Evolutionary conservation across 176 grass and related monocot species (phyloP).

Genomic region (Musa troglodytarum): DNA sequence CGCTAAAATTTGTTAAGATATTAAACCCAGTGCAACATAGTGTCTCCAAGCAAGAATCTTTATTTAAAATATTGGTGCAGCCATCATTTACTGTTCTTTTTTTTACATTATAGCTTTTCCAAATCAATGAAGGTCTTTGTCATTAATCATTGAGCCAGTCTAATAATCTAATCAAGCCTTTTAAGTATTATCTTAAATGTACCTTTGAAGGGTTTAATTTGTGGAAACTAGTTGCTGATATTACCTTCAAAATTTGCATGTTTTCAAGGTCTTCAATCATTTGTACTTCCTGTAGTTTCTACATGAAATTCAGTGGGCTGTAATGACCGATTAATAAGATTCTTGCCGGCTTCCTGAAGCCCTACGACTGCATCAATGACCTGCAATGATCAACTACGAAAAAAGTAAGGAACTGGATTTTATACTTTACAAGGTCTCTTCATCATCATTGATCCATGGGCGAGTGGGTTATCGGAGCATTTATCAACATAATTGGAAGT

Average conservation of each 20-base stretch:
- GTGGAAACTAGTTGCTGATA: background rate
- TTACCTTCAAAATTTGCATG: background rate
- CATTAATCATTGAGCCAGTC: too few relatives aligned
- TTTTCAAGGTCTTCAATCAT: background rate
- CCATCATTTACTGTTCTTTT: background rate
- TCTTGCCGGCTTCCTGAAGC: background rate
- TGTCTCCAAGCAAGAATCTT: background rate
- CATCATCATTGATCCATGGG: constrained; percentile 45
- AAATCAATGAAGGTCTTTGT: too few relatives aligned
- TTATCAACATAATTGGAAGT: constrained; percentile 95
- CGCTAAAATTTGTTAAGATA: too few relatives aligned
- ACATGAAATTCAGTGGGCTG: background rate
- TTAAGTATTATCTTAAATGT: background rate
- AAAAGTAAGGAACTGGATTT: background rate
- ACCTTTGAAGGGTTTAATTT: background rate
- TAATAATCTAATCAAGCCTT: too few relatives aligned
- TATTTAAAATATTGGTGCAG: background rate
- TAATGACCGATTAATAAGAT: background rate
- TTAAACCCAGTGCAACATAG: background rate
- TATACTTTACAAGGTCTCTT: background rate
- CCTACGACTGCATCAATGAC: background rate
- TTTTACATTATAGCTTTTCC: too few relatives aligned
- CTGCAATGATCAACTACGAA: background rate
- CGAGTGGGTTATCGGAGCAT: constrained; percentile 89
- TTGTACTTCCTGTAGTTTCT: background rate